A percentile compares a stretch with the other conserved stretches of the same genome.
Evolutionary conservation across 2,329 filamentous ascomycete species (phyloP).

Genomic region (Penicillium sp.): DNA sequence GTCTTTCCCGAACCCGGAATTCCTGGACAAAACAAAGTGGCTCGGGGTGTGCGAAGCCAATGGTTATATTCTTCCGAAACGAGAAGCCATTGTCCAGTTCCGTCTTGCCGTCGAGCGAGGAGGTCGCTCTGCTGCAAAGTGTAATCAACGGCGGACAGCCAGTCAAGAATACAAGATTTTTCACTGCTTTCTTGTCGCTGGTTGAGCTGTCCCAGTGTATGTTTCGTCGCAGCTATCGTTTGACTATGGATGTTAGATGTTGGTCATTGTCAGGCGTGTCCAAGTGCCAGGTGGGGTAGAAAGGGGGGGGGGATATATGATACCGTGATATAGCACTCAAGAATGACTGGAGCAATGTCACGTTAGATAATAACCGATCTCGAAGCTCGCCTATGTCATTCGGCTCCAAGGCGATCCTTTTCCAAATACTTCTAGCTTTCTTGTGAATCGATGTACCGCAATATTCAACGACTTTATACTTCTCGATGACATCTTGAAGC

Average conservation of each 20-base stretch:
- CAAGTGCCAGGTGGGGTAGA: neutral
- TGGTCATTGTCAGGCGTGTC: no score
- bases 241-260: neutral
- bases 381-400: neutral
- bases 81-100: conserved; percentile 26
- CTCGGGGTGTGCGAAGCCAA: conserved; percentile 11
- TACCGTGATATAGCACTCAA: neutral
- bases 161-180: conserved; percentile 5
- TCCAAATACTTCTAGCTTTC: neutral
- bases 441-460: neutral
- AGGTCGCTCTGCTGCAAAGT: conserved; percentile 17
- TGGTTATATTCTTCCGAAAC: conserved; percentile 15
- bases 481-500: neutral
- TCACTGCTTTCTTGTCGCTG: neutral
- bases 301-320: neutral
- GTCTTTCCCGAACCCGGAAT: conserved; percentile 26
- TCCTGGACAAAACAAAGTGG: conserved; percentile 19
- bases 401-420: neutral
- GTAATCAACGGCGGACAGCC: neutral
- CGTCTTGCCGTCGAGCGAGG: conserved; percentile 8
- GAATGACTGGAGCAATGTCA: conserved; percentile 1
- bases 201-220: neutral
- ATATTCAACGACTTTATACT: neutral
- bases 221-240: neutral
- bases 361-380: neutral